Percentiles rank a stretch among this genome's conserved stretches.
Evolutionary conservation across 2,329 filamentous ascomycete species (phyloP).

Genomic region (Xylaria digitata): DNA sequence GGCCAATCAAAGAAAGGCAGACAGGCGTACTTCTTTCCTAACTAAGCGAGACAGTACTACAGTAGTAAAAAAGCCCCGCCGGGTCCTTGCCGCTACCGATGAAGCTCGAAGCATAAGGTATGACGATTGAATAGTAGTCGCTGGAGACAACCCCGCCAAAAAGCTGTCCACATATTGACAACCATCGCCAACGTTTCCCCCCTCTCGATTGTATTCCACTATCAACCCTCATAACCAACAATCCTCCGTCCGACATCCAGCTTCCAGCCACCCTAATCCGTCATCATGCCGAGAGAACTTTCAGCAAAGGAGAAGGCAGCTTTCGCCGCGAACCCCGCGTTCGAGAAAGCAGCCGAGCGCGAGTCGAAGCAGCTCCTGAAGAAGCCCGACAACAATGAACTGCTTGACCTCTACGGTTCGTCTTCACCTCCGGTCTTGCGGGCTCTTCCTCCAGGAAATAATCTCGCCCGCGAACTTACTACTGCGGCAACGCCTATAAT

Average conservation of each 20-base stretch:
- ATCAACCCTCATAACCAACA: background rate
- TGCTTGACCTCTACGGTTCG: slow-evolving; percentile 72
- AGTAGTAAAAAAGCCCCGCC: background rate
- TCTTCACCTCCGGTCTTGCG: background rate
- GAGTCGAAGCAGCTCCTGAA: slow-evolving; percentile 75
- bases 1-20: slow-evolving; percentile 20
- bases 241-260: background rate
- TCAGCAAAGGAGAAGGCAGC: slow-evolving; percentile 30
- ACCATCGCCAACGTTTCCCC: slow-evolving; percentile 8
- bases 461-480: background rate
- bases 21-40: slow-evolving; percentile 20
- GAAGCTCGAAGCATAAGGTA: slow-evolving; percentile 9
- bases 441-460: background rate
- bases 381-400: slow-evolving; percentile 72
- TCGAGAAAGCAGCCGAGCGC: slow-evolving; percentile 35
- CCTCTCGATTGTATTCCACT: slow-evolving; percentile 3
- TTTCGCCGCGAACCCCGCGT: slow-evolving; percentile 30
- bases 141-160: slow-evolving; percentile 28
- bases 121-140: slow-evolving; percentile 22
- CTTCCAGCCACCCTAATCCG: background rate
- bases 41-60: slow-evolving; percentile 5
- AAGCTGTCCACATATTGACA: slow-evolving; percentile 18
- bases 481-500: background rate
- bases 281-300: slow-evolving; percentile 31
- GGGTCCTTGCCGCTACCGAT: slow-evolving; percentile 15